phyloP scores from a whole-genome alignment of 2,329 filamentous ascomycete genomes.

The Aspergillus quadricinctus region DNA sequence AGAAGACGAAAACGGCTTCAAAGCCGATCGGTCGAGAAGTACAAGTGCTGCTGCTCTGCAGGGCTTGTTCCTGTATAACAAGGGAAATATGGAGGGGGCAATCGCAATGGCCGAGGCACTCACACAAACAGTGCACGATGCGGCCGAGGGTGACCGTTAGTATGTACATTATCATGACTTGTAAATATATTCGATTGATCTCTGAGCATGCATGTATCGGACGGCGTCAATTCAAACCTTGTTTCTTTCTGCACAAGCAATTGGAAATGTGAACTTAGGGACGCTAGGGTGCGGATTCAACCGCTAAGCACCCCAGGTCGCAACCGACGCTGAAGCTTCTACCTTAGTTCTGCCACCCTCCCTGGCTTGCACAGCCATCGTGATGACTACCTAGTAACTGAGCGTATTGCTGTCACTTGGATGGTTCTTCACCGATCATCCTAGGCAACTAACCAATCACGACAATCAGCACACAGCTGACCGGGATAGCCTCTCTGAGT shows the following conservation, averaged over 20 bases:
- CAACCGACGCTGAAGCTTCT: not conserved
- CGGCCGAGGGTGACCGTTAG: constrained; percentile 19
- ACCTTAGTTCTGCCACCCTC: not conserved
- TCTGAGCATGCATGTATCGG: not conserved
- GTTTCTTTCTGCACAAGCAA: not conserved
- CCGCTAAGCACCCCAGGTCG: not conserved
- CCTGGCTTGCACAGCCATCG: not conserved
- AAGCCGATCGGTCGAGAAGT: constrained; percentile 43
- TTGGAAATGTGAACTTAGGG: not conserved
- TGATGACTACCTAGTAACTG: not conserved
- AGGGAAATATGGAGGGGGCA: constrained; percentile 81
- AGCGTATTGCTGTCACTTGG: not conserved
- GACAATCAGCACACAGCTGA: not conserved
- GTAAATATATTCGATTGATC: constrained; percentile 16
- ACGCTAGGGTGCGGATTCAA: not conserved
- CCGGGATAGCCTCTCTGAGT: not conserved
- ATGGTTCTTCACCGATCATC: not conserved
- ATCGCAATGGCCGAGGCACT: constrained; percentile 67
- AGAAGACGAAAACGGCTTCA: constrained; percentile 49
- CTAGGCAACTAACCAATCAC: not conserved
- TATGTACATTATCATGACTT: constrained; percentile 19
- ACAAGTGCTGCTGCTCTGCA: constrained; percentile 91
- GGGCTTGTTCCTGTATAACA: constrained; percentile 92
- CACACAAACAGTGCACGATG: constrained; percentile 28
- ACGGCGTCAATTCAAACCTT: not conserved